Base-by-base conservation (phyloP, 2,329 filamentous ascomycete species). In the Alternaria sp. region DNA sequence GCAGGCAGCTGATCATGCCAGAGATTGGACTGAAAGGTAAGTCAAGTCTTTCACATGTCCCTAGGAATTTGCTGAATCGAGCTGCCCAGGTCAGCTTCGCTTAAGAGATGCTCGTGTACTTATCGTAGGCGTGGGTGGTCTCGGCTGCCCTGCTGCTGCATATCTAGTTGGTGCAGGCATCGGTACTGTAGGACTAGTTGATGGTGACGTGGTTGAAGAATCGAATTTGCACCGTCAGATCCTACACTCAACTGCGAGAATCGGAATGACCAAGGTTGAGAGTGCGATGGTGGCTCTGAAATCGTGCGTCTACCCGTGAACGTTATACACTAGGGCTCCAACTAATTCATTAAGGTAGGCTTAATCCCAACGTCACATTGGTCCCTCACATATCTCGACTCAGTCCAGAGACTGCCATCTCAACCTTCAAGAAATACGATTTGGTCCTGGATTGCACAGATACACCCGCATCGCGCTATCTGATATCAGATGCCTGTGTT, bases 141-240 rank as follows among this genome's bases (percentile, higher is more conserved):
- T 99, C 12, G 95, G 95, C 11, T 98, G 93, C 75, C 95, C 95
- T 11, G 93, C 95, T 12, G 92, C 94, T 0, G 87, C 92, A n/a
- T 99, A 99, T 75, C 87, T 99, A 2, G 92, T 93, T 10, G 94
- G 93, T 22, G 92, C 95, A 2, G 95, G 95, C 0, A 86, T 97
- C 1, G 93, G 94, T 9, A 91, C 85, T 0, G 79, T 99, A 18
- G 94, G 94, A 0, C 82, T 99, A 8, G 87, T 95, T 25, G 95
- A 99, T 75, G 93, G 91, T 4, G 95, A 99, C 79, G 84, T 84
- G 0, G 94, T 99, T 30, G 95, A 98, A 75, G 81, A 85, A 16
- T 97, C 93, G 28, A 99, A 99, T 75, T 84, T 99, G 14, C 95
- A 98, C 81, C 89, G 95, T 0, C 95, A 99, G 80, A 88, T 98